Percentiles rank a stretch among this genome's conserved stretches.
These are phyloP conservation scores for Lophiotrema nucula DNA, from an alignment of 495 filamentous ascomycete genomes.

Conservation along the genomic window DNA sequence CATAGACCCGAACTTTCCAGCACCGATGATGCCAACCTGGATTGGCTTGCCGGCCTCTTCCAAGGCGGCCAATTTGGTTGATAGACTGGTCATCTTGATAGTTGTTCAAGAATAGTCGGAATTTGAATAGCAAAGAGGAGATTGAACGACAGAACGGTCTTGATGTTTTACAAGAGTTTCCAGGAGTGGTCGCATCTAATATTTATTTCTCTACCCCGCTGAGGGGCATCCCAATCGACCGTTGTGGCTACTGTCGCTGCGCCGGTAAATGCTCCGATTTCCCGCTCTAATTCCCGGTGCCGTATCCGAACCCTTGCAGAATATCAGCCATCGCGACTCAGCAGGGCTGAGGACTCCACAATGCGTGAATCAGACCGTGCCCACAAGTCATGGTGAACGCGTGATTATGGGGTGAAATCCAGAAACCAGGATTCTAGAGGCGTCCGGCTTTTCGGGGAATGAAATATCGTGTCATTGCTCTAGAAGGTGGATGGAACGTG, in stretches of 20 bases:
- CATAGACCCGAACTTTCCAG: constrained; percentile 36
- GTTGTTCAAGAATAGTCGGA: neutral
- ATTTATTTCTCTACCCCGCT: neutral
- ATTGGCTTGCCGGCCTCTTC: constrained; percentile 30
- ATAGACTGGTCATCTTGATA: constrained; percentile 28
- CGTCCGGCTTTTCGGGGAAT: too few species aligned
- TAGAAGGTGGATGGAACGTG: too few species aligned
- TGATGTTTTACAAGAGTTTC: neutral
- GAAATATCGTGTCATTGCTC: too few species aligned
- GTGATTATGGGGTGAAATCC: too few species aligned
- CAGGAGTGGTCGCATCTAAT: neutral
- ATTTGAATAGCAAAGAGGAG: neutral
- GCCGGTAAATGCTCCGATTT: constrained; percentile 1
- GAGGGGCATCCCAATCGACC: neutral
- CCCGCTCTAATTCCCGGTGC: neutral
- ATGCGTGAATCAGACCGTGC: too few species aligned
- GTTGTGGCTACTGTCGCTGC: neutral
- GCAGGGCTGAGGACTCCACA: too few species aligned
- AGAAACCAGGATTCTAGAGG: too few species aligned
- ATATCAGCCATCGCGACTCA: too few species aligned
- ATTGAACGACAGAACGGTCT: neutral
- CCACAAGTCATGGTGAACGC: too few species aligned
- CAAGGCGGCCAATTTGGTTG: constrained; percentile 25
- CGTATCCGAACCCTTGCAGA: constrained; percentile 1
- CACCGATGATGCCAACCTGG: constrained; percentile 34